Evolutionary conservation across 768 basidiomycete species (phyloP), one percentile per base, ranked within the genome.

Genomic region (Hygrocybe punicea): DNA sequence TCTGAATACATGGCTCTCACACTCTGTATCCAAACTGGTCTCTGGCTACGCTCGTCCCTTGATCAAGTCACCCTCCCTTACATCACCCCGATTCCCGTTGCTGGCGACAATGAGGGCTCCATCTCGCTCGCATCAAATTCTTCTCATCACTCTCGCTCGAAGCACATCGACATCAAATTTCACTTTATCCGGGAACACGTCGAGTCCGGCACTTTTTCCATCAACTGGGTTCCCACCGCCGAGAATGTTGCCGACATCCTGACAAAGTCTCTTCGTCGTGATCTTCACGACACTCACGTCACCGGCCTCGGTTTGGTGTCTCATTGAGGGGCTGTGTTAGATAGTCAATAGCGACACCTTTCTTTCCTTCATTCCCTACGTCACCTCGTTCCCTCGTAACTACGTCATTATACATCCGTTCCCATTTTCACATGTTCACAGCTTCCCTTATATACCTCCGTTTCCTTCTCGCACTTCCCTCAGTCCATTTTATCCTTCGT

Each of bases 181-280:
- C 76, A 78, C 54, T 74, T 71, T 61, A 71, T 78, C 49, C 67
- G 69, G 2, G 63, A 76, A 25, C 61, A 70, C 23, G 56, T 71
- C 23, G 47, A 58, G 1, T 59, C 61, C 23, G 61, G 62, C 6
- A 56, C 57, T 1, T 56, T 76, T 25, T 13, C 16, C 2, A 46
- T 73, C 5, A 8, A 34, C 5, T 73, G 73, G 62, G 60, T 72
- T 23, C 67, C 72, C 2, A 73, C 74, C 0, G 36, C 49, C 0
- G 62, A 74, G 25, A 77, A 73, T 58, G 47, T 65, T 11, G 73
- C 77, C 0, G 77, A 79, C 60, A 64, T 74, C 8, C 69, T 80
- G 52, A 79, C 75, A 0, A 78, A 79, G 57, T 53, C 66, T 2
- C 65, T 76, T 9, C 35, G 52, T 24, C 33, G 37, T n/a, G 21